Conservation (phyloP, 805 yeast genomes). For the Osmozyma mogii region DNA sequence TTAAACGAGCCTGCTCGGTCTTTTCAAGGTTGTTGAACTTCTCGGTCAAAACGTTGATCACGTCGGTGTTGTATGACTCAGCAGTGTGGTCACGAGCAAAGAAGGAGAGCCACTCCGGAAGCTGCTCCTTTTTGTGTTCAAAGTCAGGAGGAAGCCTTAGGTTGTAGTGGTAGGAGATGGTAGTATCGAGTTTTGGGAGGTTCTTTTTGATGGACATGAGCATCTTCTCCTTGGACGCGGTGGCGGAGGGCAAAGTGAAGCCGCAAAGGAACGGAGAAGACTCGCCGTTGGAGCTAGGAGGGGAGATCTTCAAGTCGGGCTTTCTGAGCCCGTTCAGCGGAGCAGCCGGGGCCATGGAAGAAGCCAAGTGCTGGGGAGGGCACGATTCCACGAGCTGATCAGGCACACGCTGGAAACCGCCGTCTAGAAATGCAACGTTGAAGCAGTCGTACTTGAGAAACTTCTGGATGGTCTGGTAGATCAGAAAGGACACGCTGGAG, state of each 20-base stretch:
- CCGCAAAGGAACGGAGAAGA: constrained; percentile 24
- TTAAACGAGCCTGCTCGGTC: constrained; percentile 30
- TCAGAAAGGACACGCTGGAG: constrained; percentile 15
- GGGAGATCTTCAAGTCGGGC: too few relatives aligned
- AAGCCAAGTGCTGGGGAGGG: constrained; percentile 7
- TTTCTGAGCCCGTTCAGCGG: too few relatives aligned
- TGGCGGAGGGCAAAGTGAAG: constrained; percentile 34
- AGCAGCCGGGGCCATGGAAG: constrained; percentile 7
- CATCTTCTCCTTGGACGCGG: constrained; percentile 28
- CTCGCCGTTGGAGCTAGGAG: constrained; percentile 5
- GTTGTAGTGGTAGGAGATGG: constrained; percentile 13
- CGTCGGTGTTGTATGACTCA: constrained; percentile 11
- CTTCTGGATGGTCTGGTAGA: constrained; percentile 28
- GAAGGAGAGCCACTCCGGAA: constrained; percentile 30
- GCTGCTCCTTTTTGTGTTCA: constrained; percentile 6
- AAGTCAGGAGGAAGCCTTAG: constrained; percentile 17
- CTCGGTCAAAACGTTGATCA: constrained; percentile 17
- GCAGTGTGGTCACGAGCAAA: constrained; percentile 11
- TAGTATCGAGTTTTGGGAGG: constrained; percentile 15
- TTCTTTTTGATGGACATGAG: constrained; percentile 29
- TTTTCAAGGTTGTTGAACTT: constrained; percentile 33
- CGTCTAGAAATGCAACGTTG: constrained; percentile 16
- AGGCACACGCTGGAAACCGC: constrained; percentile 18
- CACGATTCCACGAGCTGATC: constrained; percentile 3
- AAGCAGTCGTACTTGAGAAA: constrained; percentile 18